Evolutionary conservation across 2,329 filamentous ascomycete species (phyloP), one percentile per base, ranked within the genome.

Genomic region (Sporothrix brasiliensis): DNA sequence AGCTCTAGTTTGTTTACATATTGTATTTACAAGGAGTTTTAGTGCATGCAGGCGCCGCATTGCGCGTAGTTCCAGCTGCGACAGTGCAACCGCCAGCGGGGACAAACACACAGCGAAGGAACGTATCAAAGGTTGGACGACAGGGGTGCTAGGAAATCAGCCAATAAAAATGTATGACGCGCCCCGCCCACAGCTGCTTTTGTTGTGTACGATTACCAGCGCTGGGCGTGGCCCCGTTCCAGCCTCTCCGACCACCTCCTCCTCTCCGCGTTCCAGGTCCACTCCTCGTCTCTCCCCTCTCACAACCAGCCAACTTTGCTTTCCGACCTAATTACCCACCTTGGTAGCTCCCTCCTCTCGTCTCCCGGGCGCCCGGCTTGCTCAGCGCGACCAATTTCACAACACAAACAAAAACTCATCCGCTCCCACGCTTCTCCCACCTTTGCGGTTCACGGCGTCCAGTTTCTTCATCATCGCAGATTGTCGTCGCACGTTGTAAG

Each of bases 361-460:
- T 74, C 73, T 67, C 73, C 73, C 58, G 53, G 73, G 58, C 73
- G 73, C 71, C 73, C 72, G 70, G 68, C 73, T 69, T 66, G 61
- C 19, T 50, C 65, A 71, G 60, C 72, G 72, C 72, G 70, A 71
- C 72, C 61, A 53, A 65, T 67, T 63, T 67, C 67, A 66, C 69
- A 74, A 71, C 71, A 73, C 72, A 74, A 73, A 73, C 72, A 74
- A 74, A 73, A 73, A 71, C 65, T 68, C 72, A 27, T 52, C 65
- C 30, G 58, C 49, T 69, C 47, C 68, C 58, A 50, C 71, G 13
- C 56, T 68, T 68, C 67, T 68, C 53, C 58, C 69, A 68, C 56
- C 61, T 66, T 69, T 68, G 66, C 68, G 58, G 54, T 24, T 54
- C 68, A 72, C 71, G 67, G 71, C 63, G 53, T 70, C 69, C 54